These are phyloP conservation scores for Dendrobium officinale DNA, from an alignment of 106 monocot genomes.

Conservation along the genomic window DNA sequence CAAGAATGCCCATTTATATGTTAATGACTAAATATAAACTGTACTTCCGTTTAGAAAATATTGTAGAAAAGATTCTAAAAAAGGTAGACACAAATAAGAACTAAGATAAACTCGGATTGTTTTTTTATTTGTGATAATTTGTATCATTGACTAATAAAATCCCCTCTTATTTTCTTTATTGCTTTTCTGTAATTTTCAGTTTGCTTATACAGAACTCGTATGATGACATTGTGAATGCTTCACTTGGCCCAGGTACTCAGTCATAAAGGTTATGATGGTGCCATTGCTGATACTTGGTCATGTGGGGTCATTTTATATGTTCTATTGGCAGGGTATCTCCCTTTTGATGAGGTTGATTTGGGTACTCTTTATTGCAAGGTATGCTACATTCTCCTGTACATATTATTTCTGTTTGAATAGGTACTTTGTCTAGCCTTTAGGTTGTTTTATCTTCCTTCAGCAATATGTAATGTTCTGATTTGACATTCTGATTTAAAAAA, in stretches of 20 bases:
- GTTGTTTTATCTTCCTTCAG: background rate
- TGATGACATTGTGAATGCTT: slow-evolving; percentile 13
- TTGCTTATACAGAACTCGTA: background rate
- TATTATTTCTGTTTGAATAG: background rate
- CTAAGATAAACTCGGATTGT: background rate
- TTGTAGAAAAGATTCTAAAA: background rate
- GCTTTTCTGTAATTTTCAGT: background rate
- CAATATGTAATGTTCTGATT: background rate
- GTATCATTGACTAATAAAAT: background rate
- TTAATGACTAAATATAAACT: background rate
- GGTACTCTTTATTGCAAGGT: slow-evolving; percentile 72
- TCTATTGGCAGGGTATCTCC: slow-evolving; percentile 83
- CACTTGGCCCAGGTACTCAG: slow-evolving; percentile 61
- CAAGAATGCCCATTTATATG: background rate
- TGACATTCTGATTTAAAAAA: background rate
- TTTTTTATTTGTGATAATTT: background rate
- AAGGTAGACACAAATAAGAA: background rate
- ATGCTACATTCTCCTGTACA: background rate
- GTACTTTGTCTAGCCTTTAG: background rate
- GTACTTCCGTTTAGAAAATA: background rate
- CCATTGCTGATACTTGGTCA: slow-evolving; percentile 92
- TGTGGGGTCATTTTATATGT: slow-evolving; percentile 94
- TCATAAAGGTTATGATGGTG: slow-evolving; percentile 93
- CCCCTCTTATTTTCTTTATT: background rate
- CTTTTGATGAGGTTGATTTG: slow-evolving; percentile 93